Conservation (phyloP, 768 basidiomycete species). For the Boletus eberwhitei region DNA sequence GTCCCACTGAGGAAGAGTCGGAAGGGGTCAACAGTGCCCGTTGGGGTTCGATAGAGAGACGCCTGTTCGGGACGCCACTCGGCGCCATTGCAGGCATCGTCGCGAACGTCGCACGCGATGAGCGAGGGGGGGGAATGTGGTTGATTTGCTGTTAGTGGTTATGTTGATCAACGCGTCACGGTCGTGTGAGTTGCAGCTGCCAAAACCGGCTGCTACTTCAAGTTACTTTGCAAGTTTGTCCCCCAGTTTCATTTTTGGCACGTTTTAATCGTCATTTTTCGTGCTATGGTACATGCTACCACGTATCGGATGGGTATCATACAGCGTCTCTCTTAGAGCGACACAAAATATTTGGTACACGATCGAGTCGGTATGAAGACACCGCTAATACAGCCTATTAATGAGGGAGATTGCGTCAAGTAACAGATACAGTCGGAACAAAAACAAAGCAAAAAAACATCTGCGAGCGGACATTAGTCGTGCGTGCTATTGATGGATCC, state of each 20-base stretch:
- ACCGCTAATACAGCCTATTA: constrained; percentile 10
- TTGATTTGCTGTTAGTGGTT: constrained; percentile 2
- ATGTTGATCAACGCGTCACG: constrained; percentile 14
- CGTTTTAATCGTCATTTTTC: constrained; percentile 1
- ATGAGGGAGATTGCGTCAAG: neutral
- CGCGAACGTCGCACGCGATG: constrained; percentile 7
- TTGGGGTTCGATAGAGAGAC: constrained; percentile 10
- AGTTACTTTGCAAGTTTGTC: too few relatives aligned
- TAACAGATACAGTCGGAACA: constrained; percentile 3
- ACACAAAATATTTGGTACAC: constrained; percentile 9
- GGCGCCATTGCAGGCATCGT: constrained; percentile 11
- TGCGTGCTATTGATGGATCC: neutral
- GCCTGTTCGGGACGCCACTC: neutral
- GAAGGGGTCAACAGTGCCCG: constrained; percentile 25
- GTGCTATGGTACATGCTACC: constrained; percentile 17
- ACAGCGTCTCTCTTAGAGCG: neutral
- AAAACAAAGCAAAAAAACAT: neutral
- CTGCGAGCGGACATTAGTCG: constrained; percentile 2
- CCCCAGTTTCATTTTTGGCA: neutral
- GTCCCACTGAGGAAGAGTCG: constrained; percentile 27
- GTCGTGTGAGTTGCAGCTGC: neutral
- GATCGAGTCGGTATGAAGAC: constrained; percentile 4
- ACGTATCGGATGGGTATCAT: constrained; percentile 14
- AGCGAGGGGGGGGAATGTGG: constrained; percentile 3
- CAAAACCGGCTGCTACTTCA: constrained; percentile 12